phyloP scores from a whole-genome alignment of 495 filamentous ascomycete species.

The Trichoderma virens region DNA sequence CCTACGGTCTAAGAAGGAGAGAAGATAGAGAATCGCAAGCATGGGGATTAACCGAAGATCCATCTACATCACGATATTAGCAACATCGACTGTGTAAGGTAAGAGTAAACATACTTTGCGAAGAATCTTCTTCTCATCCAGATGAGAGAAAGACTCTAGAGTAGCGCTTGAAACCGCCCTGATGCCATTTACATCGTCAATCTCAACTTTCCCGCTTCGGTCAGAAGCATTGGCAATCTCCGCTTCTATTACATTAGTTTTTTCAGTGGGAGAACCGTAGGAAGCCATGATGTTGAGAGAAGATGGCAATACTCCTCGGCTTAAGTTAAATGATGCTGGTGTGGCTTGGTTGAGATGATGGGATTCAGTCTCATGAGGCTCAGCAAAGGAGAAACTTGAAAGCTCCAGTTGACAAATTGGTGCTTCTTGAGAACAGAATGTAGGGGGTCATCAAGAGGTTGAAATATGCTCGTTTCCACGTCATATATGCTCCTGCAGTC shows the following conservation, averaged over 20 bases:
- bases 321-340: not conserved
- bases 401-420: not conserved
- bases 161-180: not conserved
- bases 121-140: constrained; percentile 38
- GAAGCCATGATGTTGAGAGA: not conserved
- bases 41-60: constrained; percentile 54
- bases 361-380: not conserved
- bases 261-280: not conserved
- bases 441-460: not conserved
- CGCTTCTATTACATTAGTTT: not conserved
- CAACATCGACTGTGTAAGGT: not conserved
- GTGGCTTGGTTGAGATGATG: not conserved
- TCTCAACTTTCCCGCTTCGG: not conserved
- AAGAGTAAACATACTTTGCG: constrained; percentile 27
- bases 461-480: not conserved
- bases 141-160: constrained; percentile 13
- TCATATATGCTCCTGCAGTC: not conserved
- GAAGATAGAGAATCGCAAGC: constrained; percentile 43
- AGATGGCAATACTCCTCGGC: not conserved
- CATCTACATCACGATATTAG: constrained; percentile 26
- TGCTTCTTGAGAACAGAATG: not conserved
- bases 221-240: not conserved
- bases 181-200: not conserved
- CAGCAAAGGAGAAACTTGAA: not conserved
- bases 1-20: constrained; percentile 44